Evolutionary conservation across 208 protist species (phyloP).

Genomic region (Trypanosoma platydactyli): DNA sequence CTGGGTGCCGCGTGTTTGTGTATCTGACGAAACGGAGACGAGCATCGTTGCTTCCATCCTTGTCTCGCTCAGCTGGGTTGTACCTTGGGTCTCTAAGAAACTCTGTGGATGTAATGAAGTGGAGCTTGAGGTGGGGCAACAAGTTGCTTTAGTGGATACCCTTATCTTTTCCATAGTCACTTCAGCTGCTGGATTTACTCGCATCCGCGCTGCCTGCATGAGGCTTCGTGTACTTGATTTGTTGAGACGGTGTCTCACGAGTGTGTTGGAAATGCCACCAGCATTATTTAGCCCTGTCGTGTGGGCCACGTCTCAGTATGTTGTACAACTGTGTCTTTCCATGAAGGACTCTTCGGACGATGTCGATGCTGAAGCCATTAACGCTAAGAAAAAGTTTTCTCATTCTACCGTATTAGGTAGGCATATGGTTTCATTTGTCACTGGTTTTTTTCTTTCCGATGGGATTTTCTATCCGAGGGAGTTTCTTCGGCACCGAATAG

Average conservation of each 20-base stretch:
- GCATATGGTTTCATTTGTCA: constrained; percentile 9
- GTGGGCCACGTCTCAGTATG: constrained; percentile 10
- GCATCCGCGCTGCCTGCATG: not conserved
- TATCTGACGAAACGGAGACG: constrained; percentile 3
- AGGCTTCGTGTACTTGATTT: not conserved
- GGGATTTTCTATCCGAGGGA: constrained; percentile 20
- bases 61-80: constrained; percentile 19
- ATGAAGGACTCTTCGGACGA: not conserved
- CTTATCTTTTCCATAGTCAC: constrained; percentile 5
- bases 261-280: not conserved
- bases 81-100: constrained; percentile 12
- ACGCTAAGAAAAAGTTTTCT: not conserved
- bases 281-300: constrained; percentile 11
- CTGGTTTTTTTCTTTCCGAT: constrained; percentile 14
- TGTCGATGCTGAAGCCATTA: not conserved
- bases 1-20: constrained; percentile 23
- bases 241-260: constrained; percentile 7
- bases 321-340: not conserved
- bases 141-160: not conserved
- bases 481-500: constrained; percentile 13
- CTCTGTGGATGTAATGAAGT: not conserved
- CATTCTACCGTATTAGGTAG: not conserved
- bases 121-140: constrained; percentile 4
- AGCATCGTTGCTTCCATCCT: constrained; percentile 25
- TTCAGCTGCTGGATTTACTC: constrained; percentile 5